Evolutionary conservation across 163 green algal species (phyloP).

Genomic region (Prototheca cutis): DNA sequence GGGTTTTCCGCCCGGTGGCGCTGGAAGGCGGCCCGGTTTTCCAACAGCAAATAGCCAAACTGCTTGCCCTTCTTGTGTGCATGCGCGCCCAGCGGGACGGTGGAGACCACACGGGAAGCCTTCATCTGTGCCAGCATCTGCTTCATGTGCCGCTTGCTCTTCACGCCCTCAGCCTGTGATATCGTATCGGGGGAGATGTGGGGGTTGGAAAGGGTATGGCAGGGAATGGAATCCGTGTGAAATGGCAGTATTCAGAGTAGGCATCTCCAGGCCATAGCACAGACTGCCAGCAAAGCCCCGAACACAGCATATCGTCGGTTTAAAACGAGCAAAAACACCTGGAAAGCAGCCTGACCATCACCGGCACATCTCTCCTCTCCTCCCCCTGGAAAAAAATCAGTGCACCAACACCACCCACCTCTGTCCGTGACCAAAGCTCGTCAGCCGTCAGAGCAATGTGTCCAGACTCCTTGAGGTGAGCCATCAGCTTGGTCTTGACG

Average conservation of each 20-base stretch:
- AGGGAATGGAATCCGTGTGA: too few relatives aligned
- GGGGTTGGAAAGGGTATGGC: neutral
- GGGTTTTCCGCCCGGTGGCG: too few relatives aligned
- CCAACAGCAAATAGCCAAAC: constrained; percentile 8
- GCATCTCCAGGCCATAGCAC: too few relatives aligned
- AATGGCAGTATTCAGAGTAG: too few relatives aligned
- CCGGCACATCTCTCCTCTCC: too few relatives aligned
- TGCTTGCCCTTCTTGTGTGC: constrained; percentile 3
- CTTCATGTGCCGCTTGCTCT: constrained; percentile 37
- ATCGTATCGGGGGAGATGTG: neutral
- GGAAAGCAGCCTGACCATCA: too few relatives aligned
- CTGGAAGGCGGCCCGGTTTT: too few relatives aligned
- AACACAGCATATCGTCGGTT: neutral
- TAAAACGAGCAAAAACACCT: too few relatives aligned
- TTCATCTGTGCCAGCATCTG: constrained; percentile 28
- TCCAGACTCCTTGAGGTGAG: neutral
- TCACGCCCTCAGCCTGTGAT: constrained; percentile 17
- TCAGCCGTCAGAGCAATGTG: neutral
- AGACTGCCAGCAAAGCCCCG: neutral
- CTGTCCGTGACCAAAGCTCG: neutral
- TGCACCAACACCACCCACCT: neutral
- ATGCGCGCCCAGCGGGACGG: neutral
- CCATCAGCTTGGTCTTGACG: neutral
- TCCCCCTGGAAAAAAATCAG: too few relatives aligned
- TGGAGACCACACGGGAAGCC: constrained; percentile 6